Base-by-base conservation (phyloP, 257 asterid species). In the Petunia axillaris region DNA sequence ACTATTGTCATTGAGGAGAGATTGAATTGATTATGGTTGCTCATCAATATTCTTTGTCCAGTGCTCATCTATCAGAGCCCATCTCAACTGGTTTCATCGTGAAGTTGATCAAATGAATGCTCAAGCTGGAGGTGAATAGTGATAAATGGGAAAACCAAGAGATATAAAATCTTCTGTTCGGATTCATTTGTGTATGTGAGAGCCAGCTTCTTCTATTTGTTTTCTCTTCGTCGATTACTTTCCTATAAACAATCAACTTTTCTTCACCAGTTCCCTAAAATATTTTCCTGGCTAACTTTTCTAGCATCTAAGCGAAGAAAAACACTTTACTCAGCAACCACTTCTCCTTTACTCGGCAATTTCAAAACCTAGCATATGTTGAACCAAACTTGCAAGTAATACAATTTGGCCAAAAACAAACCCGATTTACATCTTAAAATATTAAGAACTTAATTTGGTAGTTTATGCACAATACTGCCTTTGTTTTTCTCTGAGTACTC, bases 21-120 rank as follows among this genome's bases (percentile, higher is more conserved):
- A 65, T 65, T n/a, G 6, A 13, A 65, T 8, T 65, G 48, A 40
- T 65, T 65, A 14, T 39, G 52, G 74, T 65, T 65, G 52, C 74
- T 13, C 39, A 65, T 39, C 37, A 65, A 40, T 40, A 1, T 2
- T 64, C 73, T 39, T 39, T 64, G 50, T 16, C 14, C 11, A 39
- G 11, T 13, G 4, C 50, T 38, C 14, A 2, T 39, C 35, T 40
- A 6, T 65, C 50, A 39, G 8, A 13, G 0, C 36, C 58, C 58
- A 53, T 53, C n/a, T 5, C 25, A 2, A 65, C 7, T 65, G 46
- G 37, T 52, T 38, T 11, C 48, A 13, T 8, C 5, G 3, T 65
- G 52, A 11, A 11, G 58, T 53, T 53, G 58, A 53, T 53, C n/a
- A 10, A 53, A 53, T 53, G 58, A 53, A 53, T 1, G n/a, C 4